Conservation (phyloP, 176 grass and related monocot genomes). For the Areca catechu region DNA sequence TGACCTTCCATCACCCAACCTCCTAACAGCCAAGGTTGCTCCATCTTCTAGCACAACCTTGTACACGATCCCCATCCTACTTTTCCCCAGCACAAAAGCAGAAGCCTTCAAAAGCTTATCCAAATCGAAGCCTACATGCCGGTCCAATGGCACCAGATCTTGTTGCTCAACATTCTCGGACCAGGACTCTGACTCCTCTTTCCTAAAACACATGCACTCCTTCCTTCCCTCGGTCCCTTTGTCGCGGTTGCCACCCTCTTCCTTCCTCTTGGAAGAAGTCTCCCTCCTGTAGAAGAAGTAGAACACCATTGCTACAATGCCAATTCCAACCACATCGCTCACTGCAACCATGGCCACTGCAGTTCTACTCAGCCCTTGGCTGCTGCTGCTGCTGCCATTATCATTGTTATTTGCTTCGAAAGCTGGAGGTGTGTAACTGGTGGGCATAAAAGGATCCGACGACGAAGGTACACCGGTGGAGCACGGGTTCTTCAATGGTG, state of each 20-base stretch:
- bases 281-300: constrained; percentile 63
- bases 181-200: no score
- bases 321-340: constrained; percentile 57
- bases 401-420: constrained; percentile 7
- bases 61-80: no score
- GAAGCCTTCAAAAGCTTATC: no score
- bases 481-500: constrained; percentile 67
- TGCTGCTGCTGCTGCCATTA: constrained; percentile 17
- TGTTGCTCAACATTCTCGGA: no score
- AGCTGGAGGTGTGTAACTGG: constrained; percentile 18
- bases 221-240: no score
- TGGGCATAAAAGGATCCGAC: constrained; percentile 34
- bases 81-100: no score
- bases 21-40: no score
- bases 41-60: no score
- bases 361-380: constrained; percentile 45
- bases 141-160: no score
- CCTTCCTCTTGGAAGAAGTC: constrained; percentile 31
- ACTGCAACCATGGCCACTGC: constrained; percentile 58
- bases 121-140: no score
- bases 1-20: no score
- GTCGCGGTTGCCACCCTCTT: neutral
- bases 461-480: constrained; percentile 34
- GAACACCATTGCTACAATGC: constrained; percentile 59
- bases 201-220: no score